phyloP scores from a whole-genome alignment of 805 yeast species.

The Myxozyma neotropica region DNA sequence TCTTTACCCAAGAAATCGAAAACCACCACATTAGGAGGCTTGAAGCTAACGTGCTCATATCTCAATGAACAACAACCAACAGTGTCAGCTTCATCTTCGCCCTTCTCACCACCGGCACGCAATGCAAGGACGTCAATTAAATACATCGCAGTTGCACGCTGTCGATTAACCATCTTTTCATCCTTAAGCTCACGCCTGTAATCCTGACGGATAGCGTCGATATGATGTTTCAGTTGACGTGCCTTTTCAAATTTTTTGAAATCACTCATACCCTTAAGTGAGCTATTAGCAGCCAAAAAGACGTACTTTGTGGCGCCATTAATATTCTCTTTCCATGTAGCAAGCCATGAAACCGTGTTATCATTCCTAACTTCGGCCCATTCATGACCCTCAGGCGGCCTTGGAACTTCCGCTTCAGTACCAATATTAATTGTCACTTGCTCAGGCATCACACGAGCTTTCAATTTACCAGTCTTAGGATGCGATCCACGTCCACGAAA shows the following conservation, averaged over 20 bases:
- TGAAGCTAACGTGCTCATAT: slow-evolving; percentile 82
- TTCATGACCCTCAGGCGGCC: slow-evolving; percentile 79
- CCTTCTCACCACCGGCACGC: slow-evolving; percentile 97
- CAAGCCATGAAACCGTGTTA: slow-evolving; percentile 90
- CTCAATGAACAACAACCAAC: slow-evolving; percentile 96
- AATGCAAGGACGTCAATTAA: slow-evolving; percentile 89
- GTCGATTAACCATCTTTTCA: slow-evolving; percentile 79
- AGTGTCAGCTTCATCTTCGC: slow-evolving; percentile 97
- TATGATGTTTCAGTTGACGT: slow-evolving; percentile 73
- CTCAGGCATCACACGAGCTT: slow-evolving; percentile 85
- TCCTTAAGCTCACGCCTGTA: slow-evolving; percentile 71
- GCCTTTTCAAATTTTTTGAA: slow-evolving; percentile 93
- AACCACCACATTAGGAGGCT: slow-evolving; percentile 81
- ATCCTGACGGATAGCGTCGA: slow-evolving; percentile 72
- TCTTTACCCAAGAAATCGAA: slow-evolving; percentile 96
- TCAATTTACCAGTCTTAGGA: slow-evolving; percentile 91
- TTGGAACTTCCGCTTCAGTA: slow-evolving; percentile 69
- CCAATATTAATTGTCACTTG: slow-evolving; percentile 84
- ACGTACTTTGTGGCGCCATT: slow-evolving; percentile 84
- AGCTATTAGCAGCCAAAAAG: slow-evolving; percentile 85
- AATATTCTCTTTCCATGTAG: slow-evolving; percentile 95
- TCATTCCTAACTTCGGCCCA: slow-evolving; percentile 94
- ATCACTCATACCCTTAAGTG: slow-evolving; percentile 88
- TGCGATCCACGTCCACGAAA: slow-evolving; percentile 97
- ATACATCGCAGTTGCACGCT: slow-evolving; percentile 91